Percentiles rank a stretch among this genome's conserved stretches.
These are phyloP conservation scores for Penicillium sp. DNA, from an alignment of 2,329 filamentous ascomycete species.

Conservation along the genomic window DNA sequence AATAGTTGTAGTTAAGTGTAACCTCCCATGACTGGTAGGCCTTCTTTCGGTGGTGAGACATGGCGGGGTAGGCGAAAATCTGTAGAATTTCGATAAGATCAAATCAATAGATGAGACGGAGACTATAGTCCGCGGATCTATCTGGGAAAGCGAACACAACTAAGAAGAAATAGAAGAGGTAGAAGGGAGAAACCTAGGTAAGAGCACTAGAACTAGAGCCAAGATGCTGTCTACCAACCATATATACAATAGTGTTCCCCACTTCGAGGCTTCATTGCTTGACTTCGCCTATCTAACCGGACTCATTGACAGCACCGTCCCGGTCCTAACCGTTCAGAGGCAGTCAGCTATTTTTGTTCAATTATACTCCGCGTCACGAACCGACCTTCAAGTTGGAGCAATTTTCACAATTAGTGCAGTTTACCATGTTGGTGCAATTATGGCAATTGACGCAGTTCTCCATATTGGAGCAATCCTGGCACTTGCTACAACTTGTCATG, in stretches of 20 bases:
- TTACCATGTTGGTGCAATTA: not conserved
- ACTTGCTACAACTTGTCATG: not conserved
- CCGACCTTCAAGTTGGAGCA: not conserved
- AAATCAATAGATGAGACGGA: too few relatives aligned
- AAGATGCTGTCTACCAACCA: too few relatives aligned
- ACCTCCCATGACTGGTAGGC: too few relatives aligned
- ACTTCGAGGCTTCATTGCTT: not conserved
- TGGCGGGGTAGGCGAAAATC: too few relatives aligned
- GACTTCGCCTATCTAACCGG: not conserved
- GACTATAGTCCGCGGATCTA: too few relatives aligned
- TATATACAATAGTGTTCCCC: not conserved
- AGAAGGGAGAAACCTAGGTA: too few relatives aligned
- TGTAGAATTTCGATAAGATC: too few relatives aligned
- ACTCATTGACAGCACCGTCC: conserved; percentile 1
- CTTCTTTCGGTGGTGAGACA: too few relatives aligned
- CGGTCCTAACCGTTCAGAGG: not conserved
- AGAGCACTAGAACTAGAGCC: too few relatives aligned
- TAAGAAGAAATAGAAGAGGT: too few relatives aligned
- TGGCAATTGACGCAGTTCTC: not conserved
- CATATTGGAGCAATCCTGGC: not conserved
- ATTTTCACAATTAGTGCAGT: not conserved
- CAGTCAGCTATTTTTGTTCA: not conserved
- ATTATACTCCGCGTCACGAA: not conserved
- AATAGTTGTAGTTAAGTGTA: too few relatives aligned
- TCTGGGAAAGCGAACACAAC: too few relatives aligned